Evolutionary conservation across 768 basidiomycete genomes (phyloP), one percentile per base, ranked within the genome.

Genomic region (Crepidotus variabilis): DNA sequence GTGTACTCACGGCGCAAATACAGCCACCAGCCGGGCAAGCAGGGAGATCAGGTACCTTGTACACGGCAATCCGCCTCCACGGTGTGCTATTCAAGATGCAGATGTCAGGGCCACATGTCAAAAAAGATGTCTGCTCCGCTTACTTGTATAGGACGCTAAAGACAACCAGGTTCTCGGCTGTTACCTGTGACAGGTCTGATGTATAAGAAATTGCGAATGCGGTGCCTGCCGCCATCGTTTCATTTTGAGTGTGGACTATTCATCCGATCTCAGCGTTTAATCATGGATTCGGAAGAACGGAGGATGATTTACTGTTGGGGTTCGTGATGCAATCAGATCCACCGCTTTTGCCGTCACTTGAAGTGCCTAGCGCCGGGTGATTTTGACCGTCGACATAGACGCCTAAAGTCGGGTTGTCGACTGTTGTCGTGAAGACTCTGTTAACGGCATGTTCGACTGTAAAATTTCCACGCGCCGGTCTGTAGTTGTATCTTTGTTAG

Each of bases 121-220:
- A 36, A 51, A 20, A n/a, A 51, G 21, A 48, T 8, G 16, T 16
- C 2, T 50, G 21, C 58, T 68, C 33, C 18, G 18, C 51, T 24
- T n/a, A 74, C 72, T 73, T 64, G 48, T 69, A 65, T 16, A 66
- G 57, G 13, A 70, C 66, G 32, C 67, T 66, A 58, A 74, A 74
- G 2, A 74, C 70, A 9, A 72, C 72, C 14, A 74, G 63, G 54
- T 73, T 73, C 34, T 73, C 71, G 16, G 66, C 56, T 2, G 71
- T 69, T 18, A 74, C 73, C 23, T 64, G 39, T 9, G 61, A 62
- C 36, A 74, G 46, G 18, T 72, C 63, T n/a, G 73, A 73, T 39
- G 67, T 58, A 59, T 74, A 74, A 16, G 73, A 71, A 46, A 74
- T 74, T 4, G 73, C 73, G 59, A 74, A 74, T 1, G 70, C 72